Evolutionary conservation across 768 basidiomycete genomes (phyloP).

Genomic region (Hygrocybe coccinea): DNA sequence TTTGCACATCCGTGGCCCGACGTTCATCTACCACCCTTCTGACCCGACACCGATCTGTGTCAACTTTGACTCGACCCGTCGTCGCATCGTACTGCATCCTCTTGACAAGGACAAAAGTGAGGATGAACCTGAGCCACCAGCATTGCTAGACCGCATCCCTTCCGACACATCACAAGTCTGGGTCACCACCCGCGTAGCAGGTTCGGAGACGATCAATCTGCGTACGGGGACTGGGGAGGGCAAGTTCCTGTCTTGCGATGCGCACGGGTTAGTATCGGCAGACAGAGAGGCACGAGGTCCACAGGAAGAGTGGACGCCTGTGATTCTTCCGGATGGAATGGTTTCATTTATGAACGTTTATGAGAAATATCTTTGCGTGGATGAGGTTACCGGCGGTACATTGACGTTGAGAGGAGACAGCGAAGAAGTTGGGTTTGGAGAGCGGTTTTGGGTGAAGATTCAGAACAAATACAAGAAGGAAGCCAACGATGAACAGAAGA

Average conservation of each 20-base stretch:
- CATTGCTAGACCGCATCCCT: slow-evolving; percentile 63
- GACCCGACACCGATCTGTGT: slow-evolving; percentile 73
- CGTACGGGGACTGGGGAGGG: slow-evolving; percentile 84
- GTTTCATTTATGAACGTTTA: slow-evolving; percentile 85
- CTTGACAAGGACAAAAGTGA: slow-evolving; percentile 57
- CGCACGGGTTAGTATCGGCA: slow-evolving; percentile 76
- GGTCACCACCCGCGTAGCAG: slow-evolving; percentile 84
- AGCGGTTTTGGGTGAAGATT: slow-evolving; percentile 85
- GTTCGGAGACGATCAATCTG: slow-evolving; percentile 78
- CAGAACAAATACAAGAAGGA: slow-evolving; percentile 87
- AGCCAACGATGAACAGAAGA: slow-evolving; percentile 72
- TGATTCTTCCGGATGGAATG: slow-evolving; percentile 79
- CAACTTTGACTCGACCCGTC: slow-evolving; percentile 74
- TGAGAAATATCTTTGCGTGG: slow-evolving; percentile 80
- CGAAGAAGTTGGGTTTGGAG: slow-evolving; percentile 78
- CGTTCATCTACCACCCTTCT: slow-evolving; percentile 78
- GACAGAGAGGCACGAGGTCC: slow-evolving; percentile 87
- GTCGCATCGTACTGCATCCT: slow-evolving; percentile 59
- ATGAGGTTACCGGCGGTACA: slow-evolving; percentile 81
- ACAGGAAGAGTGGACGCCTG: slow-evolving; percentile 91
- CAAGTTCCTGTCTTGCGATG: slow-evolving; percentile 86
- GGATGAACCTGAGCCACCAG: slow-evolving; percentile 39
- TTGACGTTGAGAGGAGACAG: slow-evolving; percentile 78
- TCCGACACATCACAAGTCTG: slow-evolving; percentile 85
- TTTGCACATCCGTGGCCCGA: slow-evolving; percentile 79